Evolutionary conservation across 345 rosid species (phyloP).

Genomic region (Syzygium grande): DNA sequence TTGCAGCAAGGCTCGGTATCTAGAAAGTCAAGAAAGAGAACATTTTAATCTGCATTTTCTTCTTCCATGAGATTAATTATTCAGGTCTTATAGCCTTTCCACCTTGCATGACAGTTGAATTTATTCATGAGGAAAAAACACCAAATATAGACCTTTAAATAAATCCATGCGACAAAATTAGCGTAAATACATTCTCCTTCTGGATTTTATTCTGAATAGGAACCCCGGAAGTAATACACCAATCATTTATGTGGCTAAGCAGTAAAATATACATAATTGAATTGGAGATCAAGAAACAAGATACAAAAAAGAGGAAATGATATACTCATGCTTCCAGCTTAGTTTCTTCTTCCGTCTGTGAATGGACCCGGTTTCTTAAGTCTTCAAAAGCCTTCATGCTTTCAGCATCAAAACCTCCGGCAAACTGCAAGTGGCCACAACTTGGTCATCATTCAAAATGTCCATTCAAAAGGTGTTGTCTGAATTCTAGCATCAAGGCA

Average conservation of each 20-base stretch:
- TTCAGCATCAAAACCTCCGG: constrained; percentile 96
- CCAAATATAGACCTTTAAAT: neutral
- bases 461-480: neutral
- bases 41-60: neutral
- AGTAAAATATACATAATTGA: constrained; percentile 14
- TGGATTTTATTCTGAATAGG: neutral
- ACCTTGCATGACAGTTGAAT: neutral
- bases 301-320: neutral
- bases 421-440: constrained; percentile 48
- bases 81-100: neutral
- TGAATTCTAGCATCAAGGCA: neutral
- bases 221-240: neutral
- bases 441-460: neutral
- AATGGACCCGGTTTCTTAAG: constrained; percentile 59
- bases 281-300: neutral
- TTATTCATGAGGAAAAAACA: neutral
- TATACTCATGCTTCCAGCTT: constrained; percentile 19
- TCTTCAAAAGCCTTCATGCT: constrained; percentile 99
- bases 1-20: neutral
- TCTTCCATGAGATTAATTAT: neutral
- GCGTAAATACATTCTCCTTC: neutral
- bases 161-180: neutral
- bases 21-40: neutral
- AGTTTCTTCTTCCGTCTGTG: constrained; percentile 38
- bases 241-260: neutral